Base-by-base conservation (phyloP, 352 stramenopile species). In the Phytophthora colocasiae region DNA sequence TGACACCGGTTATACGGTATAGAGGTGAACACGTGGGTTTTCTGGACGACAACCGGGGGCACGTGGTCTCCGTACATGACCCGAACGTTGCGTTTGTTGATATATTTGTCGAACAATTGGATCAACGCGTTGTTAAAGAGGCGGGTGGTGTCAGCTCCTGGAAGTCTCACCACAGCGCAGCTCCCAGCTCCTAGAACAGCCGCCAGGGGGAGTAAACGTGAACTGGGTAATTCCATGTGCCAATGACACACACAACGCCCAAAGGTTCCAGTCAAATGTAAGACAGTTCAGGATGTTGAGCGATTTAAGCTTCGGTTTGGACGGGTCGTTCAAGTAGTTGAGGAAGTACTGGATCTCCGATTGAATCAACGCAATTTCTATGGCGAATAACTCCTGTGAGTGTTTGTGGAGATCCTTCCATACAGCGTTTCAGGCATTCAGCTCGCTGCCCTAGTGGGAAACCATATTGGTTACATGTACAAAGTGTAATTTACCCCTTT, bases 161-260 rank as follows among this genome's bases (percentile, higher is more conserved):
- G 96, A 2, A 93, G 59, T 41, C 98, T 98, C 44, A 99, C 48
- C 12, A 99, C 56, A n/a, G 68, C 85, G 17, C 87, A 93, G 83
- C 99, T 99, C 14, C 97, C 97, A 0, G 92, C 97, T 6, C 80
- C 80, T 14, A 98, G 63, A 10, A 83, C 89, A 9, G 80, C 85
- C 6, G 93, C 69, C 6, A 97, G 64, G 15, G 91, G 90, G 58
- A 85, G 75, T 3, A 98, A 39, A 98, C 64, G 17, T 83, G 69
- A 11, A 98, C 54, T 0, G 95, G 95, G 66, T 97, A 98, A 68
- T 98, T 98, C 88, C 91, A 98, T 66, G 89, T 93, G 41, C 85
- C 80, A 9, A 98, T 95, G 75, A 98, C 67, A 29, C 89, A 96
- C 5, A 95, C 90, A 24, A 97, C 87, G 29, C 92, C 89, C 14